Base-by-base conservation (phyloP, 306 rosid genomes). In the Prunus padus region DNA sequence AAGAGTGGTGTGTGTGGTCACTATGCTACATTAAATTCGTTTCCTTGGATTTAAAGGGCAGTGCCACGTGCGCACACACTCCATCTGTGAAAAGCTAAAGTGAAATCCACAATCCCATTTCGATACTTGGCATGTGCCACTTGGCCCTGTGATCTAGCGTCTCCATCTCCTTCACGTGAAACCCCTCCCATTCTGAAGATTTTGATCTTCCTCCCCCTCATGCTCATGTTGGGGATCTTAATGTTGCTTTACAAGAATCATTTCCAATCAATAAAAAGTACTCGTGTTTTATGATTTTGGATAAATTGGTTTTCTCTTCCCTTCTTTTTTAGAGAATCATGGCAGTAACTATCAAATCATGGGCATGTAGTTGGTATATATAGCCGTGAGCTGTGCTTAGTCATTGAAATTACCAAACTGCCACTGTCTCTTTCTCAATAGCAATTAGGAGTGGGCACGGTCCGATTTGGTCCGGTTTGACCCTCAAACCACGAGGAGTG, bases 81-180 rank as follows among this genome's bases (percentile, higher is more conserved):
- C 68, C 13, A 33, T 64, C 26, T 3, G 3, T 6, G 42, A 33
- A 68, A 68, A 68, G 42, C 15, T 16, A 5, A 25, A 16, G 67
- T 11, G 20, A 51, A 57, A 69, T 8, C 45, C 67, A 33, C 66
- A 12, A 76, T 60, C 64, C 59, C 54, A 25, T 22, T 14, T 18
- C 5, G 71, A 73, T 84, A 82, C 71, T 81, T 83, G 79, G 57
- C 56, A 42, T 0, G 11, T 22, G 28, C 60, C 65, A n/a, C 14
- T 28, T 13, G 56, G 69, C n/a, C n/a, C 9, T 5, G 18, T 10
- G 50, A 46, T n/a, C 52, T 15, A 57, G 64, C 28, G 70, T 68
- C 42, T 31, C 73, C 16, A 44, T 87, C 75, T 28, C 50, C 71
- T 74, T 71, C 86, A 85, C 86, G 84, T 83, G 85, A 74, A 72